A percentile compares a stretch with the other conserved stretches of the same genome.
Conservation (phyloP, 768 basidiomycete species). For the Termitomyces heimii region DNA sequence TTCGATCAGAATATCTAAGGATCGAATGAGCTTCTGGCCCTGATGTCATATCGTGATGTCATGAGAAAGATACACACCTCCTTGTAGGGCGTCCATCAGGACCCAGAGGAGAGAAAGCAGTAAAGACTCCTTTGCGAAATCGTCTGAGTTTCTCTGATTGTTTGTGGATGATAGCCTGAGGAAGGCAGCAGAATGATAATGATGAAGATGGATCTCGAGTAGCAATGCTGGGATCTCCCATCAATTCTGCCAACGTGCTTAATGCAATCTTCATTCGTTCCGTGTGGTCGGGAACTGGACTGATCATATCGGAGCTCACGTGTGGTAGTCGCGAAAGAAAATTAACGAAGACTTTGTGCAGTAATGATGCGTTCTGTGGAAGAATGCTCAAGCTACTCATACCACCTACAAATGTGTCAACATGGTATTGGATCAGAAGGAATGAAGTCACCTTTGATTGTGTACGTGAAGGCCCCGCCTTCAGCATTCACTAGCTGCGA, state of each 20-base stretch:
- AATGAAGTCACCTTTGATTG: conserved; percentile 48
- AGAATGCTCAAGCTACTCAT: conserved; percentile 49
- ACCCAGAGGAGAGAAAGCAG: conserved; percentile 51
- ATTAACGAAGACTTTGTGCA: conserved; percentile 56
- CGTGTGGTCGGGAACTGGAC: conserved; percentile 24
- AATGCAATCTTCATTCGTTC: conserved; percentile 57
- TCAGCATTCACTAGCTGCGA: conserved; percentile 43
- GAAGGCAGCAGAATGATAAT: conserved; percentile 62
- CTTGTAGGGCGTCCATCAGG: conserved; percentile 54
- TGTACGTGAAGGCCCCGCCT: conserved; percentile 45
- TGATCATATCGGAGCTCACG: conserved; percentile 40
- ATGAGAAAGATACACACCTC: conserved; percentile 37
- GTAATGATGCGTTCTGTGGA: conserved; percentile 51
- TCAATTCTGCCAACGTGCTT: conserved; percentile 44
- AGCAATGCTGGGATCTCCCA: conserved; percentile 36
- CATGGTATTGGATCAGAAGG: neutral
- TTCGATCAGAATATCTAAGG: conserved; percentile 54
- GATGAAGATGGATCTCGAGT: conserved; percentile 51
- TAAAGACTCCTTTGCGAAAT: conserved; percentile 37
- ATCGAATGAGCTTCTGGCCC: neutral
- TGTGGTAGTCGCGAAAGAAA: conserved; percentile 55
- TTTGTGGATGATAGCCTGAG: conserved; percentile 41
- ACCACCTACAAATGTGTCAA: conserved; percentile 34
- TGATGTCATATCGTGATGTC: neutral
- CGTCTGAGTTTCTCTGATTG: conserved; percentile 45